Base-by-base conservation (phyloP, 2,329 filamentous ascomycete species). In the Lachnellula hyalina region DNA sequence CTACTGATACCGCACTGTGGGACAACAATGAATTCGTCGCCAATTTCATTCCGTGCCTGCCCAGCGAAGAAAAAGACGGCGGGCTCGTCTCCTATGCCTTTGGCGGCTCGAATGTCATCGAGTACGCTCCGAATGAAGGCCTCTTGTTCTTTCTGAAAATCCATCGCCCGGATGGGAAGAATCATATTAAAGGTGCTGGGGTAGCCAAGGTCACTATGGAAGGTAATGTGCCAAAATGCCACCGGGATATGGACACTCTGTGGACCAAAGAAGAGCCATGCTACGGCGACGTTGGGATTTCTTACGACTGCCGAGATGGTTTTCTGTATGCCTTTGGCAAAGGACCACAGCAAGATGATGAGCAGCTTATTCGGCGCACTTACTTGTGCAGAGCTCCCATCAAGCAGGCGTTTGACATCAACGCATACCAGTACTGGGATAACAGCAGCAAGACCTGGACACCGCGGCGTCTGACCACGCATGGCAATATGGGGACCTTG, bases 21-120 rank as follows among this genome's bases (percentile, higher is more conserved):
- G 51, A 53, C 28, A 53, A 53, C 45, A 53, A 53, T n/a, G 38
- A 44, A 28, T 53, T 14, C 21, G 51, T 53, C 15, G 51, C 51
- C 2, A 49, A 53, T n/a, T 53, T 53, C 38, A 49, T 53, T 5
- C 51, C 51, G 2, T 53, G 51, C 15, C 46, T 53, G 1, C 35
- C 45, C 4, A 21, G 21, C 36, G 51, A 53, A 48, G 38, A 53
- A 23, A 40, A 45, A 36, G 46, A 53, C 15, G 51, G 51, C 1
- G 51, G 51, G 2, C 51, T 53, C 6, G 38, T 45, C 2, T n/a
- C 17, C 8, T 53, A 53, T 15, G 51, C 46, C 0, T 53, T 53
- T 25, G 51, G 51, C 17, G 51, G 46, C 36, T 53, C 51, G 9
- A 53, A 53, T 19, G 23, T 53, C 15, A 49, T 53, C 38, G 45